Conservation (phyloP, 2,329 filamentous ascomycete genomes). For the Dothistroma septosporum region DNA sequence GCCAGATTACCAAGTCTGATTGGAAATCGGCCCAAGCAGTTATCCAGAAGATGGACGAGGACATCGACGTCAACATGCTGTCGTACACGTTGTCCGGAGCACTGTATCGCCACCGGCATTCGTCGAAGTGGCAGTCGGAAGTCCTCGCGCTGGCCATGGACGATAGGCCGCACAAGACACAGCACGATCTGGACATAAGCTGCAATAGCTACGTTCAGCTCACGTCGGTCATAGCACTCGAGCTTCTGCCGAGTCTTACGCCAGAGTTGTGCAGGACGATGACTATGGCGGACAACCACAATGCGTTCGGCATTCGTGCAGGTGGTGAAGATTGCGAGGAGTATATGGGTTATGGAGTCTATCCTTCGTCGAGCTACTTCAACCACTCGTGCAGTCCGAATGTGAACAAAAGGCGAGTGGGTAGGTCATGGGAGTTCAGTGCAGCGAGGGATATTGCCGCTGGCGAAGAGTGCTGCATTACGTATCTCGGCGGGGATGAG, state of each 20-base stretch:
- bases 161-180: slow-evolving; percentile 40
- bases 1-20: slow-evolving; percentile 11
- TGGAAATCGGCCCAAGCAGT: slow-evolving; percentile 12
- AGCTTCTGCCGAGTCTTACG: slow-evolving; percentile 36
- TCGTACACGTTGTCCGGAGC: slow-evolving; percentile 42
- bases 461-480: slow-evolving; percentile 47
- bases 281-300: slow-evolving; percentile 42
- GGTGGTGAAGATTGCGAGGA: slow-evolving; percentile 43
- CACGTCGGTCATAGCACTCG: slow-evolving; percentile 37
- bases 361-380: slow-evolving; percentile 47
- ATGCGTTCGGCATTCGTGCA: slow-evolving; percentile 44
- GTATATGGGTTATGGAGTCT: slow-evolving; percentile 48
- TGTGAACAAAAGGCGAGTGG: slow-evolving; percentile 40
- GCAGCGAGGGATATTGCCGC: slow-evolving; percentile 33
- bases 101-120: slow-evolving; percentile 33
- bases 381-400: slow-evolving; percentile 48
- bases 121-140: slow-evolving; percentile 31
- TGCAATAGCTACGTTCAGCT: slow-evolving; percentile 44
- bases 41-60: slow-evolving; percentile 10
- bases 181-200: slow-evolving; percentile 39
- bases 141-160: slow-evolving; percentile 41
- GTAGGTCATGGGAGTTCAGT: slow-evolving; percentile 42
- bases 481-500: slow-evolving; percentile 48
- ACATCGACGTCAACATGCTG: slow-evolving; percentile 38
- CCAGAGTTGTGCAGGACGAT: slow-evolving; percentile 35